Percentiles rank a stretch among this genome's conserved stretches.
phyloP scores from a whole-genome alignment of 2,329 filamentous ascomycete genomes.

The Xylaria sp. region DNA sequence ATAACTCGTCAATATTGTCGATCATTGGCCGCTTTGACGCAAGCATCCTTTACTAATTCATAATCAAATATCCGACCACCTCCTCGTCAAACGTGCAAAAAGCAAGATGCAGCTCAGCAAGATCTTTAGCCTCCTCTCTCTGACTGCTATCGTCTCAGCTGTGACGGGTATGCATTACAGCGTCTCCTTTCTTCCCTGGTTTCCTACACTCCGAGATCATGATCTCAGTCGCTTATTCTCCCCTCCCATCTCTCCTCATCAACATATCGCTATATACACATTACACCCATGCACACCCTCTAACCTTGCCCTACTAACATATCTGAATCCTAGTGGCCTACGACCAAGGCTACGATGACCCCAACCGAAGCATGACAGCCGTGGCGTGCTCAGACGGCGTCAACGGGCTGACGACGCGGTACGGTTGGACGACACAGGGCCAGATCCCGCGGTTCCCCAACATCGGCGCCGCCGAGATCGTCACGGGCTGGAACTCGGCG shows the following conservation, averaged over 20 bases:
- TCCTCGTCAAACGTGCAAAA: neutral
- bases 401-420: constrained; percentile 72
- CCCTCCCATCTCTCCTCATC: neutral
- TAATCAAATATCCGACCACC: neutral
- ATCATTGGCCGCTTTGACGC: neutral
- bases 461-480: constrained; percentile 63
- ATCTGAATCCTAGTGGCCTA: constrained; percentile 68
- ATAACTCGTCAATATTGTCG: neutral
- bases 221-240: neutral
- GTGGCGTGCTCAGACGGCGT: constrained; percentile 74
- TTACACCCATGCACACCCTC: neutral
- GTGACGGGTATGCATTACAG: constrained; percentile 38
- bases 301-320: constrained; percentile 32
- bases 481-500: constrained; percentile 66
- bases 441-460: constrained; percentile 62
- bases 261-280: too few species aligned
- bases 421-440: constrained; percentile 67
- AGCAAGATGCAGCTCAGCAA: constrained; percentile 48
- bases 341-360: constrained; percentile 76
- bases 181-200: neutral
- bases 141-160: constrained; percentile 45
- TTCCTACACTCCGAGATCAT: neutral
- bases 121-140: constrained; percentile 45
- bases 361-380: constrained; percentile 61
- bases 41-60: neutral